Base-by-base conservation (phyloP, 352 stramenopile species). In the Pythium guiyangense region DNA sequence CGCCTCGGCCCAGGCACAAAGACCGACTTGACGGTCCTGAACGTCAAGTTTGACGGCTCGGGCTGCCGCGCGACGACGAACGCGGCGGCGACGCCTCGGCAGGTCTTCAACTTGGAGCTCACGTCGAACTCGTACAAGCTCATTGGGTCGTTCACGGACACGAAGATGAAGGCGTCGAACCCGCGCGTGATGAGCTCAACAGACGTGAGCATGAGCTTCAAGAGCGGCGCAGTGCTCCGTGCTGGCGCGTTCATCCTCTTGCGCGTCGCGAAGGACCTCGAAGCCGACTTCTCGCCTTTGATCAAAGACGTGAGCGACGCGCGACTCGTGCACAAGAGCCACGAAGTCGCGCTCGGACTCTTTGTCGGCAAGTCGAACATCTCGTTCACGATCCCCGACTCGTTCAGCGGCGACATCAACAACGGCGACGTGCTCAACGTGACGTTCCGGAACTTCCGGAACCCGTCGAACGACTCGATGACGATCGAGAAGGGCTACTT, bases 361-460 rank as follows among this genome's bases (percentile, higher is more conserved):
- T 75, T 59, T 34, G 64, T 90, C 29, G 76, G 78, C 2, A 51
- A 54, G 0, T 81, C 70, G 4, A 92, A 90, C 50, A 63, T 92
- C 40, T 90, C 80, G 22, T 90, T 92, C 53, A 83, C 67, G n/a
- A 83, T 92, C 39, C 83, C 83, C 1, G 60, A 79, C 35, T 71
- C 59, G 1, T 91, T 85, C 49, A 64, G 57, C 17, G 67, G 70
- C 2, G 76, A 59, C 22, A 88, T 93, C 47, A 73, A 89, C 64
- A 90, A 91, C n/a, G 83, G 83, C n/a, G 80, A 90, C 54, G 54
- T 20, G 27, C 55, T 91, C 15, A 79, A 76, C 27, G 78, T 93
- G 47, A 74, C 67, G 15, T 91, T 93, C 39, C 57, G 65, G 42
- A 69, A 71, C 48, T 88, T 93, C 51, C 59, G 66, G 53, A 93